Percentiles rank a stretch among this genome's conserved stretches.
Conservation (phyloP, 495 filamentous ascomycete species). For the Collariella sp. region DNA sequence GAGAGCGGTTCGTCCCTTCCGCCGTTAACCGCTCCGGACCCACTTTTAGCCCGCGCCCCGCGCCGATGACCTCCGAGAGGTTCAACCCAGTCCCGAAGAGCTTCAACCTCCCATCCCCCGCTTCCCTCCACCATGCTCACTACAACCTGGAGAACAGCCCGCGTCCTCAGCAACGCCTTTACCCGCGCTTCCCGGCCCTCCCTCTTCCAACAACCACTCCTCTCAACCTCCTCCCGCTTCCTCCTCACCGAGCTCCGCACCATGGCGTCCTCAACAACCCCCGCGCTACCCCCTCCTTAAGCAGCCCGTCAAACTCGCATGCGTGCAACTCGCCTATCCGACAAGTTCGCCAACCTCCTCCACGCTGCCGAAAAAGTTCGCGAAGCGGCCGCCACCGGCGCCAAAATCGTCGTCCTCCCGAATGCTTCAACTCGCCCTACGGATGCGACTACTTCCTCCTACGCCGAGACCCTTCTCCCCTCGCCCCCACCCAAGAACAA, state of each 20-base stretch:
- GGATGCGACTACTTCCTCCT: slow-evolving; percentile 80
- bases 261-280: slow-evolving; percentile 42
- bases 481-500: slow-evolving; percentile 62
- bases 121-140: slow-evolving; percentile 10
- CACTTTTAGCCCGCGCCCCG: slow-evolving; percentile 4
- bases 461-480: slow-evolving; percentile 79
- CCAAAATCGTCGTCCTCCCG: slow-evolving; percentile 65
- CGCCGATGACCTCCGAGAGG: slow-evolving; percentile 8
- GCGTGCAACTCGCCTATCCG: slow-evolving; percentile 69
- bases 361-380: slow-evolving; percentile 75
- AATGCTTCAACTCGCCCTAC: slow-evolving; percentile 99
- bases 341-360: slow-evolving; percentile 77
- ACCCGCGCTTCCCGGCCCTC: neutral
- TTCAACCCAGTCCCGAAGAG: neutral
- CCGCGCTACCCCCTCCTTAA: slow-evolving; percentile 47
- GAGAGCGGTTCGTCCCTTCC: neutral
- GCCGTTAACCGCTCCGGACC: neutral
- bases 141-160: slow-evolving; percentile 16
- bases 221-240: neutral
- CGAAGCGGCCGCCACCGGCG: slow-evolving; percentile 66
- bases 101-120: neutral
- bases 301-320: slow-evolving; percentile 69
- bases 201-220: neutral
- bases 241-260: slow-evolving; percentile 22
- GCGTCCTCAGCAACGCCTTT: slow-evolving; percentile 4